Percentiles rank a stretch among this genome's conserved stretches.
phyloP scores from a whole-genome alignment of 2,329 filamentous ascomycete genomes.

The Alternaria angustiovoidea region DNA sequence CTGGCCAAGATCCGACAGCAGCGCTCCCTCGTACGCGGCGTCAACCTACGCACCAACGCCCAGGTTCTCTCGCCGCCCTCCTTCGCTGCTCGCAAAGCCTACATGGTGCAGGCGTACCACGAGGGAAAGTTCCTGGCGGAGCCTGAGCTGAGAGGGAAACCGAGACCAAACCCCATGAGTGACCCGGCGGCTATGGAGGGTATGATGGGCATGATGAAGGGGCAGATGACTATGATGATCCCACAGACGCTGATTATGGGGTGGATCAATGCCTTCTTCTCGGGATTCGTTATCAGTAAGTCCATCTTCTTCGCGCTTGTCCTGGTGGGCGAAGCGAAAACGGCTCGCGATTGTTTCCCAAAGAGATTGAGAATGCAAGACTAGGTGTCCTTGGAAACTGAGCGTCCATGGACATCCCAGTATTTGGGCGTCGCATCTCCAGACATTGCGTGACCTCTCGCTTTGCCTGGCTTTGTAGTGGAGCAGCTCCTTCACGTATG shows the following conservation, averaged over 20 bases:
- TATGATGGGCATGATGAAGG: constrained; percentile 99
- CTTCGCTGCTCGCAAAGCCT: constrained; percentile 82
- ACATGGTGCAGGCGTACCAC: constrained; percentile 81
- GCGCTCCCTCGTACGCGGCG: constrained; percentile 79
- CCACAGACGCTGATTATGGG: constrained; percentile 99
- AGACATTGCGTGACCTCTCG: constrained; percentile 2
- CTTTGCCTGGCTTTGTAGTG: constrained; percentile 1
- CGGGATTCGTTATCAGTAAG: constrained; percentile 94
- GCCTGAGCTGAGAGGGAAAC: constrained; percentile 83
- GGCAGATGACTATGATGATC: constrained; percentile 99
- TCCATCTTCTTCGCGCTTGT: constrained; percentile 25
- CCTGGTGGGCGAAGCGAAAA: neutral
- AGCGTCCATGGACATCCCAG: neutral
- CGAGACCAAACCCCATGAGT: constrained; percentile 90
- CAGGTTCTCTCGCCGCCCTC: constrained; percentile 78
- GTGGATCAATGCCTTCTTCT: constrained; percentile 99
- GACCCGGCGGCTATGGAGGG: constrained; percentile 98
- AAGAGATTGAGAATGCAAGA: neutral
- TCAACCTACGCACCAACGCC: constrained; percentile 84
- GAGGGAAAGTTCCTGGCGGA: constrained; percentile 89
- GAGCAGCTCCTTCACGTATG: neutral
- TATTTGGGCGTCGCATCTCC: neutral
- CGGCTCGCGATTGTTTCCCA: neutral
- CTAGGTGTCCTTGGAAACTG: neutral
- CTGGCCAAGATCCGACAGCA: constrained; percentile 83